Evolutionary conservation across 805 yeast species (phyloP).

Genomic region (Wickerhamomyces strasburgensis): DNA sequence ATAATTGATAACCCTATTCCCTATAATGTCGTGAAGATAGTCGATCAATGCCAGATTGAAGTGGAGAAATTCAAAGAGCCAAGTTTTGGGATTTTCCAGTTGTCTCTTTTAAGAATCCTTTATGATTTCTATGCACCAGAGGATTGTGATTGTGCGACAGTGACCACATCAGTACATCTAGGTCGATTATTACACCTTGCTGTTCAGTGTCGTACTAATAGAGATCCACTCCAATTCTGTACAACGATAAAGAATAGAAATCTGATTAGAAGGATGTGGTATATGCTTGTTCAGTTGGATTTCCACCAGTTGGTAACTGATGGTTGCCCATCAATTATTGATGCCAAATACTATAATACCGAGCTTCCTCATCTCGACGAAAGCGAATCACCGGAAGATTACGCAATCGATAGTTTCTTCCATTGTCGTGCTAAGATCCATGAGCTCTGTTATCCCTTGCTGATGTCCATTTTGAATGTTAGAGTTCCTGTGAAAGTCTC

Average conservation of each 20-base stretch:
- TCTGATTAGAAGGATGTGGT: conserved; percentile 24
- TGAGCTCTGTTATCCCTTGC: conserved; percentile 15
- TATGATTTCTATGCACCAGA: conserved; percentile 21
- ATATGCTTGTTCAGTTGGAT: conserved; percentile 16
- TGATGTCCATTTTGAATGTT: conserved; percentile 17
- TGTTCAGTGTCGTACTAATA: conserved; percentile 16
- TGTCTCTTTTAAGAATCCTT: conserved; percentile 12
- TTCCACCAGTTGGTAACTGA: conserved; percentile 17
- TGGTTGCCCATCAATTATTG: conserved; percentile 23
- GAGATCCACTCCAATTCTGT: conserved; percentile 17
- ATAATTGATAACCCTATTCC: conserved; percentile 17
- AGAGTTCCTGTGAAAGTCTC: conserved; percentile 14
- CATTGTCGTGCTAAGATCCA: conserved; percentile 11
- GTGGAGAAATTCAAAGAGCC: conserved; percentile 12
- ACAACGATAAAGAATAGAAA: conserved; percentile 8
- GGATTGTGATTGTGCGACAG: conserved; percentile 21
- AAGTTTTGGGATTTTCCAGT: conserved; percentile 18
- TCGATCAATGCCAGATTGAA: conserved; percentile 13
- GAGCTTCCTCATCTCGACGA: conserved; percentile 23
- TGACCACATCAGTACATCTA: conserved; percentile 13
- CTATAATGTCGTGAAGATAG: conserved; percentile 9
- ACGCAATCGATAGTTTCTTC: conserved; percentile 16
- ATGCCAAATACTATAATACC: conserved; percentile 18
- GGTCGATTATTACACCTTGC: conserved; percentile 22
- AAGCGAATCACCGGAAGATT: conserved; percentile 17